Evolutionary conservation across 106 monocot genomes (phyloP).

Genomic region (Dendrobium nobile): DNA sequence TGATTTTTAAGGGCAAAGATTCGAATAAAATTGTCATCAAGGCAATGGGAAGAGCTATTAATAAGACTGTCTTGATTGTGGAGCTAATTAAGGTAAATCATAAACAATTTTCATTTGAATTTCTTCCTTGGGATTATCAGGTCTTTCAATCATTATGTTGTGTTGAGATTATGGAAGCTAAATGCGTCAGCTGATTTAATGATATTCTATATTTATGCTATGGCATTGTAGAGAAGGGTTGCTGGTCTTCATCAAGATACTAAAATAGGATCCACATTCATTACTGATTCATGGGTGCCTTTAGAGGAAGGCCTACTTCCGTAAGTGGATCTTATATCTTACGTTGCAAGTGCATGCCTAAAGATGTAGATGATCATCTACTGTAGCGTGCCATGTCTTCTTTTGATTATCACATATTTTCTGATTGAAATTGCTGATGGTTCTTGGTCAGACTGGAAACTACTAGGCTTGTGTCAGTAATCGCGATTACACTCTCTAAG

Average conservation of each 20-base stretch:
- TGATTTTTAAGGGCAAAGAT: constrained; percentile 28
- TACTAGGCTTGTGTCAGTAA: constrained; percentile 54
- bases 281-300: constrained; percentile 88
- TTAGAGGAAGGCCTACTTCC: constrained; percentile 85
- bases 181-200: background rate
- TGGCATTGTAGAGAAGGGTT: constrained; percentile 48
- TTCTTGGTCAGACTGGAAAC: constrained; percentile 45
- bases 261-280: constrained; percentile 55
- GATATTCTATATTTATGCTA: constrained; percentile 2
- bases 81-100: constrained; percentile 37
- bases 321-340: constrained; percentile 27
- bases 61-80: constrained; percentile 33
- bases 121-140: background rate
- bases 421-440: background rate
- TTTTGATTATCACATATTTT: background rate
- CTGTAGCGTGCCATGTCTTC: too few species aligned
- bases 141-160: background rate
- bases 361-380: too few species aligned
- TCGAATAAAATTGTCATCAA: constrained; percentile 34
- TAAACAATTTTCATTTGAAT: background rate
- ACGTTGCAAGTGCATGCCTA: background rate
- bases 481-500: constrained; percentile 49
- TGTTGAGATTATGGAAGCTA: background rate
- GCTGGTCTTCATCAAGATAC: constrained; percentile 71
- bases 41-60: constrained; percentile 56